A percentile compares a stretch with the other conserved stretches of the same genome.
phyloP scores from a whole-genome alignment of 768 basidiomycete genomes.

The Dendrothele bispora region DNA sequence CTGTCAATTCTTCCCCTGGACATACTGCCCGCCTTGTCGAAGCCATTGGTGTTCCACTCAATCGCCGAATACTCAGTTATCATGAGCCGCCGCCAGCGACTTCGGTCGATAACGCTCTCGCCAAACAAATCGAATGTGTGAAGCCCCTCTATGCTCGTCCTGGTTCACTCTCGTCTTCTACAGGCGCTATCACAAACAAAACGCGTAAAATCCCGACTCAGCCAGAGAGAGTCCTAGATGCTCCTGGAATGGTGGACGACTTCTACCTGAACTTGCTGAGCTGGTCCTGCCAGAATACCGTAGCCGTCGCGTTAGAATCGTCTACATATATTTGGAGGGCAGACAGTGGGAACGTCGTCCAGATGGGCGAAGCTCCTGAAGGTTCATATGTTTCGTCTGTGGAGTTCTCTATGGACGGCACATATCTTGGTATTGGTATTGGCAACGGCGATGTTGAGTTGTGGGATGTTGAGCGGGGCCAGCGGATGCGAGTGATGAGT shows the following conservation, averaged over 20 bases:
- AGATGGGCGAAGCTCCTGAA: slow-evolving; percentile 73
- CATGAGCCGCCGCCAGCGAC: slow-evolving; percentile 83
- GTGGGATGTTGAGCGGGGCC: slow-evolving; percentile 85
- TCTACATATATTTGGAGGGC: slow-evolving; percentile 94
- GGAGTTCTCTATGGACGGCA: slow-evolving; percentile 78
- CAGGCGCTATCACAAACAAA: slow-evolving; percentile 63
- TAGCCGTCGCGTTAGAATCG: slow-evolving; percentile 88
- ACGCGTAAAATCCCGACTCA: slow-evolving; percentile 81
- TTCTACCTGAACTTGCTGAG: slow-evolving; percentile 94
- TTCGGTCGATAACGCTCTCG: slow-evolving; percentile 72
- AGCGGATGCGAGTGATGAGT: slow-evolving; percentile 86
- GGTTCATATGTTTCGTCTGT: slow-evolving; percentile 76
- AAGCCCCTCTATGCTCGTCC: slow-evolving; percentile 74
- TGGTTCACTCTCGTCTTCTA: slow-evolving; percentile 62
- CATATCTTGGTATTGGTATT: slow-evolving; percentile 79
- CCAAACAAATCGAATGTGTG: slow-evolving; percentile 75
- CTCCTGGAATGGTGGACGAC: slow-evolving; percentile 91
- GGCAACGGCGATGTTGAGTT: slow-evolving; percentile 87
- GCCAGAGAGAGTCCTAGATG: slow-evolving; percentile 93
- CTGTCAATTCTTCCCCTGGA: slow-evolving; percentile 62
- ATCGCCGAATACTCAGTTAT: slow-evolving; percentile 84
- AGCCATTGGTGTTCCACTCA: slow-evolving; percentile 74
- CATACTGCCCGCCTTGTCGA: slow-evolving; percentile 78
- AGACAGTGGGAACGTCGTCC: slow-evolving; percentile 81
- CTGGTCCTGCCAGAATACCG: slow-evolving; percentile 84